Percentiles rank a stretch among this genome's conserved stretches.
These are phyloP conservation scores for Penicillium janthinellum DNA, from an alignment of 2,329 filamentous ascomycete species.

Conservation along the genomic window DNA sequence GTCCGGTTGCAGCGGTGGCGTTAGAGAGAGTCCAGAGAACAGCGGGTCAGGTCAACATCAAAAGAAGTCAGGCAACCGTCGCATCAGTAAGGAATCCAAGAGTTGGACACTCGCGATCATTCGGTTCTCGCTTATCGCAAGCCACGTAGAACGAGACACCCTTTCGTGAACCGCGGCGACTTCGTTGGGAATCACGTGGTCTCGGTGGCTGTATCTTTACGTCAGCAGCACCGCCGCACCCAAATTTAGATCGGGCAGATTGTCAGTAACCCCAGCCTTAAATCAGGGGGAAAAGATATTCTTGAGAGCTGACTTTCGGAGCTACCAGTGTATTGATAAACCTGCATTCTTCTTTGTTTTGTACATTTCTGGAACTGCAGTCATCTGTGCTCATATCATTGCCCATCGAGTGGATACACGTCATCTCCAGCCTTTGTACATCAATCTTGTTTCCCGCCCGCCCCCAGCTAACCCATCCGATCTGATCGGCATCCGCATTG, in stretches of 20 bases:
- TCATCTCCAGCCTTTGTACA: constrained; percentile 17
- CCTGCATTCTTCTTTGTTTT: neutral
- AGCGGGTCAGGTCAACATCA: neutral
- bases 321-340: neutral
- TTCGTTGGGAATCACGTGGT: constrained; percentile 21
- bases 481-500: constrained; percentile 23
- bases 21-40: neutral
- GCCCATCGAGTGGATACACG: constrained; percentile 13
- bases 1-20: constrained; percentile 22
- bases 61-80: neutral
- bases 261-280: neutral
- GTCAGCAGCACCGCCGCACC: constrained; percentile 15
- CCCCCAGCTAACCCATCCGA: constrained; percentile 12
- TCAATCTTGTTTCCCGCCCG: constrained; percentile 22
- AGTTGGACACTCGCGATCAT: neutral
- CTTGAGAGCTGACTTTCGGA: neutral
- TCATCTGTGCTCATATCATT: neutral
- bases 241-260: constrained; percentile 10
- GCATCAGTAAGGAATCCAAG: neutral
- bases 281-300: constrained; percentile 5
- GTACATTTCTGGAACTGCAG: neutral
- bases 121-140: neutral
- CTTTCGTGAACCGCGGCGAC: constrained; percentile 7
- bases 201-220: constrained; percentile 8
- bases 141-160: constrained; percentile 20